phyloP scores from a whole-genome alignment of 2,329 filamentous ascomycete genomes.

The Neoarthrinium moseri region DNA sequence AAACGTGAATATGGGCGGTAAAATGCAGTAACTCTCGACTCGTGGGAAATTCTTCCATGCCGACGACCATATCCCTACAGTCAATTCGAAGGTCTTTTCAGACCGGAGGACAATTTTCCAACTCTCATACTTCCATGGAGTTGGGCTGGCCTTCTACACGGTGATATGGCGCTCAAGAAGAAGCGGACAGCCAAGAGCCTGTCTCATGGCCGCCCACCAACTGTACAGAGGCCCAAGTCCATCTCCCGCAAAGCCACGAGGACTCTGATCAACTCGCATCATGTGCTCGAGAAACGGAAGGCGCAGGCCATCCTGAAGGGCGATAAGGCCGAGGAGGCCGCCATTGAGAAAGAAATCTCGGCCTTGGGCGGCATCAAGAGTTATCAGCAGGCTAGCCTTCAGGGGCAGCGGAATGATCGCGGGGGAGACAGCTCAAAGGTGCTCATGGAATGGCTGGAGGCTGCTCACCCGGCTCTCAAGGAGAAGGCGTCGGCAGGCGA shows the following conservation, averaged over 20 bases:
- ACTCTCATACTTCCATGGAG: no score
- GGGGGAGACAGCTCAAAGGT: slow-evolving; percentile 67
- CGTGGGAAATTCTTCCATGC: no score
- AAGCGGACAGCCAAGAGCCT: slow-evolving; percentile 45
- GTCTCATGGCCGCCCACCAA: slow-evolving; percentile 56
- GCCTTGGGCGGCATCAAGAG: slow-evolving; percentile 59
- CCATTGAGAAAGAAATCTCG: slow-evolving; percentile 52
- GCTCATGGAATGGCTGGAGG: slow-evolving; percentile 61
- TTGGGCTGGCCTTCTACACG: no score
- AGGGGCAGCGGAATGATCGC: slow-evolving; percentile 63
- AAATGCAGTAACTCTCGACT: no score
- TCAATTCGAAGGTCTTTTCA: no score
- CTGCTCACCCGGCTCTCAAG: slow-evolving; percentile 26
- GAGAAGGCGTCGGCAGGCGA: slow-evolving; percentile 5
- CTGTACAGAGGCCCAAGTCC: slow-evolving; percentile 48
- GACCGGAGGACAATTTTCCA: no score
- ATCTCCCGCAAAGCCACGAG: slow-evolving; percentile 66
- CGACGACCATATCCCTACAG: no score
- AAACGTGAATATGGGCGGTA: no score
- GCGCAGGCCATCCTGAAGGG: slow-evolving; percentile 54
- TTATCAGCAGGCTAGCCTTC: slow-evolving; percentile 68
- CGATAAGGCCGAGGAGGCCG: slow-evolving; percentile 44
- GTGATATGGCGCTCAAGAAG: slow-evolving; percentile 47
- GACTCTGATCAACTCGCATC: slow-evolving; percentile 63
- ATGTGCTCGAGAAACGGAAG: slow-evolving; percentile 63